Evolutionary conservation across 345 rosid genomes (phyloP).

Genomic region (Eutrema yunnanense): DNA sequence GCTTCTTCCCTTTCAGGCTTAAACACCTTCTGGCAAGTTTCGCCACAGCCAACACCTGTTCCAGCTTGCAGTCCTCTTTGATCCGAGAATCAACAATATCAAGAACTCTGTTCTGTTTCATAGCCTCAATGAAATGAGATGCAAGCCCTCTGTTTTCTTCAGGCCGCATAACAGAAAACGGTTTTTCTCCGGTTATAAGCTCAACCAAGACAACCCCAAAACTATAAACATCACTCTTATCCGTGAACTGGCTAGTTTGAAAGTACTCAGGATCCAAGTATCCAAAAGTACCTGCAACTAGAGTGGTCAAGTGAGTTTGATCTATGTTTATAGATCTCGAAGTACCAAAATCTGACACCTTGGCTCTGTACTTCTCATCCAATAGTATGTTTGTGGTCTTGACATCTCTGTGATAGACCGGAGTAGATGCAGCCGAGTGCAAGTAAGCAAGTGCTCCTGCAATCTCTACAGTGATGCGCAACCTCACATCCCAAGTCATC

Average conservation of each 20-base stretch:
- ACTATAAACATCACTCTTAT: constrained; percentile 33
- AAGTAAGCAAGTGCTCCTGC: constrained; percentile 37
- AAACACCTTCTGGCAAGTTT: constrained; percentile 35
- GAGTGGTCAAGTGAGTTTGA: constrained; percentile 37
- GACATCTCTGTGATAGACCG: constrained; percentile 40
- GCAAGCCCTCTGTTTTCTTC: constrained; percentile 32
- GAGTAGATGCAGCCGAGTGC: constrained; percentile 37
- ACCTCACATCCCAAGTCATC: constrained; percentile 36
- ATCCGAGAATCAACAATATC: constrained; percentile 30
- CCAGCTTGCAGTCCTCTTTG: neutral
- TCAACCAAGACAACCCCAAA: constrained; percentile 39
- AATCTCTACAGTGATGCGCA: constrained; percentile 29
- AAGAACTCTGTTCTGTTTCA: constrained; percentile 26
- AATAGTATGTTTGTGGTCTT: constrained; percentile 42
- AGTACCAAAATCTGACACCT: constrained; percentile 49
- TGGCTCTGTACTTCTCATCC: constrained; percentile 33
- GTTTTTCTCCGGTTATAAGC: constrained; percentile 38
- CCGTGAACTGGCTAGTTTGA: constrained; percentile 29
- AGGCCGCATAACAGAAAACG: constrained; percentile 12
- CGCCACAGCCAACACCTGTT: constrained; percentile 22
- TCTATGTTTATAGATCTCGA: constrained; percentile 39
- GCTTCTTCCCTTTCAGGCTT: constrained; percentile 27
- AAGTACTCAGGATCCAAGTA: constrained; percentile 32
- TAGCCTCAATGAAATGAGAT: constrained; percentile 18
- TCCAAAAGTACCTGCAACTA: constrained; percentile 29